Base-by-base conservation (phyloP, 441 rosid genomes). In the Arabidopsis lyrata region DNA sequence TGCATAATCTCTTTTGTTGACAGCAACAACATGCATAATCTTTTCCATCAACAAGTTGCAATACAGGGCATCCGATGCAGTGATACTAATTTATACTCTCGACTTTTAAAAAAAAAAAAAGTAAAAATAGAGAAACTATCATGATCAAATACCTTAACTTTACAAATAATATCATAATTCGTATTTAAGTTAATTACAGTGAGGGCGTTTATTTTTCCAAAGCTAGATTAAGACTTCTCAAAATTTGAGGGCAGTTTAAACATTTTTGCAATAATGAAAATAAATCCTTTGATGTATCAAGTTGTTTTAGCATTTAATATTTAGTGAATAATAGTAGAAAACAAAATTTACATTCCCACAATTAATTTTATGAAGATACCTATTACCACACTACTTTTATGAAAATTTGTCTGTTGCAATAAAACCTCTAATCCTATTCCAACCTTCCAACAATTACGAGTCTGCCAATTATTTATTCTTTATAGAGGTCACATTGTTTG, bases 11-110 rank as follows among this genome's bases (percentile, higher is more conserved):
- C 31, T 50, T 50, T 10, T 18, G 13, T 20, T 50, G 14, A 20
- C 31, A 50, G 55, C 29, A 20, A 50, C 54, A 20, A 49, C 31
- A 20, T 50, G 55, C 31, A 20, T 22, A 50, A 48, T 48, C 31
- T n/a, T 50, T 50, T 50, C 31, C 29, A 50, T 22, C 55, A 18
- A 53, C 24, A 55, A 35, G 14, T 64, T 73, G 59, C 52, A 2
- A 66, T 41, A 66, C n/a, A 58, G 1, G 38, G 73, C 38, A 74
- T 66, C 73, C 63, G 29, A 74, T 58, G 73, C 16, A 58, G 11
- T 50, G 11, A 49, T 49, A 2, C 20, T 24, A 9, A 55, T 39
- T 29, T 38, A 5, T 16, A 13, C 38, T n/a, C 15, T 39, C 44
- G 20, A 5, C 44, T 59, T 8, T 45, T 5, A 6, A 0, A 4